Base-by-base conservation (phyloP, 2,329 filamentous ascomycete species). In the Xylogone sp. region DNA sequence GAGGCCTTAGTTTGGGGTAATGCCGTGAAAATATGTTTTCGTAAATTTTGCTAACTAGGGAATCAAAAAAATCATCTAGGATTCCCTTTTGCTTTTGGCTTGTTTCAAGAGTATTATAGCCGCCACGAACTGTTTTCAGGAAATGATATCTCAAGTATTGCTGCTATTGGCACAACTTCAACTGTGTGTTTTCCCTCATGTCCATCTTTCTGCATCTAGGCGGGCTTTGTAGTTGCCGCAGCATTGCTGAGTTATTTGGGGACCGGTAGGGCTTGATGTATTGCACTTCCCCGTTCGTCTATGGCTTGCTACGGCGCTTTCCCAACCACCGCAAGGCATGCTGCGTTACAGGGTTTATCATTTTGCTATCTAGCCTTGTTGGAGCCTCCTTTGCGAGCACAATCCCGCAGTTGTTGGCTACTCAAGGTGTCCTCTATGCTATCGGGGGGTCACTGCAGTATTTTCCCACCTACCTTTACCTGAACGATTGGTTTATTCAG, bases 21-120 rank as follows among this genome's bases (percentile, higher is more conserved):
- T 13, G 27, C 13, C 13, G 27, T 31, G 7, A 50, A 66, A 56
- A 43, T 24, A 19, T 42, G 12, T 3, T 8, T 45, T 6, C 7
- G n/a, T n/a, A n/a, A n/a, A n/a, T n/a, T n/a, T n/a, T n/a, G n/a
- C n/a, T n/a, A n/a, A n/a, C n/a, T n/a, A n/a, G n/a, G n/a, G n/a
- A n/a, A n/a, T n/a, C n/a, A n/a, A n/a, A n/a, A n/a, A n/a, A n/a
- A n/a, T n/a, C 13, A 31, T 27, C 21, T 22, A 86, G 83, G 84
- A 1, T 87, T 87, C 51, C 79, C 83, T 0, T 83, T 84, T 51
- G 75, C 82, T 0, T 89, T 83, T 62, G 86, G 86, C 39, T 75
- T 89, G 18, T 88, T 89, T 61, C 84, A 88, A 59, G 77, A 83
- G 50, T 84, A 86, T 65, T 89, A 88, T 65, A 78, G 73, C 34